Evolutionary conservation across 805 yeast species (phyloP), one percentile per base, ranked within the genome.

Genomic region (Saccharomycopsis javanensis): DNA sequence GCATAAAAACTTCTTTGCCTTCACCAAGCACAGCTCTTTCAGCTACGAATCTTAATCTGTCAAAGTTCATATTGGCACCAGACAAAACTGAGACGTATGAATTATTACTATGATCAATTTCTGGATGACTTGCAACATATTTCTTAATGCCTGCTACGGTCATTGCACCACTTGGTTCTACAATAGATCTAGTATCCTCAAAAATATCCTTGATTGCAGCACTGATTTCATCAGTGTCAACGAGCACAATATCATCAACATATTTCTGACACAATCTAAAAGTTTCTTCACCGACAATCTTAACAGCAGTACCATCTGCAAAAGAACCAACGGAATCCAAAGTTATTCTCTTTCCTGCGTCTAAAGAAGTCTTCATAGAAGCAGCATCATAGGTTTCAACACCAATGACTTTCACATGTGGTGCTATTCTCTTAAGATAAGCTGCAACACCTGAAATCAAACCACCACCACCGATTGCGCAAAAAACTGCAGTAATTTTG

Each of bases 1-100:
- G 81, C 77, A 94, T 76, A 66, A 95, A 92, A 5, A 89, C 96
- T 74, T 94, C 99, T 64, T 85, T 88, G 57, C 98, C 99, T 69
- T 92, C 98, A 72, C 99, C 99, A n/a, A 94, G 78, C 54, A 88
- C 95, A 13, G 99, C 97, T 71, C 99, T 85, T 71, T 94, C 99
- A 58, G 96, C 82, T 20, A 94, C 97, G 70, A 94, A 94, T 69
- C 99, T 79, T 65, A 94, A 77, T 65, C 99, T 80, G 71, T 92
- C 99, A 68, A 94, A 94, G 74, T 95, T 92, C 96, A 94, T 91
- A 72, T 94, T 94, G 35, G 99, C 99, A 59, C 99, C 99, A 20
- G 96, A 86, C 57, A 94, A 75, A 23, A 94, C 78, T 5, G 97
- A 92, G 42, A 88, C 85, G 65, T 88, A 90, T 1, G 88, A 82